Evolutionary conservation across 306 rosid species (phyloP), one percentile per base, ranked within the genome.

Genomic region (Cucurbita argyrosperma): DNA sequence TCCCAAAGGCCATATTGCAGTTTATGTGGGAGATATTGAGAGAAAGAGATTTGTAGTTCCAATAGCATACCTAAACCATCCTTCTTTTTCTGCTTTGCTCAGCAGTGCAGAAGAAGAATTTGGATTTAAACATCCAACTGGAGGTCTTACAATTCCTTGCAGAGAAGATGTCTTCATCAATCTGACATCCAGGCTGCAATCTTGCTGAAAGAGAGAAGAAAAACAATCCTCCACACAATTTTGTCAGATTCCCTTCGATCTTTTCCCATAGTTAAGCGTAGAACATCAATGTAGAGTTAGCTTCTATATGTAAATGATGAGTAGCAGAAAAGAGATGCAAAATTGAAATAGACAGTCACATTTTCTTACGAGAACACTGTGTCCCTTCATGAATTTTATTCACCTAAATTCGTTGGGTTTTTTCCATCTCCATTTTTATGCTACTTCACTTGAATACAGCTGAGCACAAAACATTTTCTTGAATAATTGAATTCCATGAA

Each of bases 101-200:
- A 79, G 11, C 52, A 64, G 76, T 49, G 85, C 79, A 4, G 79
- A 84, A 42, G 86, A 86, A 82, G 87, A 85, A 63, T 80, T 80
- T 6, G 85, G 87, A 55, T 85, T 74, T 61, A 76, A 83, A 40
- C 89, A 85, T 87, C 85, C 87, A 13, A 75, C 80, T 83, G 84
- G 88, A 16, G 90, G 26, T 26, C 26, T 26, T 26, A 26, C 26
- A 26, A 79, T 79, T 71, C 87, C 86, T 47, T 84, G 85, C 77
- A 66, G 71, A 3, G 83, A 86, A 71, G 84, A 81, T 7, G 59
- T 14, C 14, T 80, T 82, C 75, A 1, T 74, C 46, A 77, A 61
- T 21, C 47, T 87, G 64, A 76, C 83, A 67, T 68, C 74, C 58
- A 68, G 56, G 45, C 57, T 68, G 43, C 74, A 68, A 46, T 23